Evolutionary conservation across 768 basidiomycete genomes (phyloP).

Genomic region (Phaeotremella skinneri): DNA sequence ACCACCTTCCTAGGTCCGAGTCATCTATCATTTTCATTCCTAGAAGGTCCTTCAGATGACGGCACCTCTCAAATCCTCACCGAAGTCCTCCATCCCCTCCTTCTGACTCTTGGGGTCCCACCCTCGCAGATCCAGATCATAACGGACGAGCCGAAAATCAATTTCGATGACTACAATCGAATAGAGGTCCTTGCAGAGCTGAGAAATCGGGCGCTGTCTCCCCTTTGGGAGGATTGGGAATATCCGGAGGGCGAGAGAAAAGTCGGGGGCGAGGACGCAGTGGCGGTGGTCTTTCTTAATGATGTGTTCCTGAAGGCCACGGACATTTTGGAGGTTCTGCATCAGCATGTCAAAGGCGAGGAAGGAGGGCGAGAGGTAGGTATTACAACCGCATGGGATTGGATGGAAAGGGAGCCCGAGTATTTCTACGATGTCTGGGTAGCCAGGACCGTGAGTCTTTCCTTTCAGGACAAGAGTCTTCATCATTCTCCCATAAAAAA

Average conservation of each 20-base stretch:
- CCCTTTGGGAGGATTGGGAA: slow-evolving; percentile 35
- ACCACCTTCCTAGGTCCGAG: slow-evolving; percentile 34
- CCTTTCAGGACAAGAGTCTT: too few species aligned
- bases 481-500: too few species aligned
- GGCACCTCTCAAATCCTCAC: slow-evolving; percentile 37
- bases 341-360: slow-evolving; percentile 39
- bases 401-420: slow-evolving; percentile 43
- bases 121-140: slow-evolving; percentile 23
- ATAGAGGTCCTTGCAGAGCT: slow-evolving; percentile 46
- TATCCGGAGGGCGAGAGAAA: slow-evolving; percentile 4
- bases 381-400: slow-evolving; percentile 49
- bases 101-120: slow-evolving; percentile 36
- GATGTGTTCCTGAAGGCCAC: slow-evolving; percentile 45
- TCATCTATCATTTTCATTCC: slow-evolving; percentile 38
- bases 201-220: slow-evolving; percentile 43
- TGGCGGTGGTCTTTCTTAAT: slow-evolving; percentile 44
- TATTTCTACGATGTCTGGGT: slow-evolving; percentile 52
- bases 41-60: slow-evolving; percentile 49
- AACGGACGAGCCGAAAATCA: slow-evolving; percentile 38
- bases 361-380: slow-evolving; percentile 27
- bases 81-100: slow-evolving; percentile 31
- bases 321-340: slow-evolving; percentile 46
- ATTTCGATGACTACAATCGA: slow-evolving; percentile 41
- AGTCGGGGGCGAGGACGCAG: slow-evolving; percentile 24
- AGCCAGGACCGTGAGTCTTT: slow-evolving; percentile 42